A percentile compares a stretch with the other conserved stretches of the same genome.
Evolutionary conservation across 73 alveolate genomes (phyloP).

Genomic region (Tetrahymena malaccensis): DNA sequence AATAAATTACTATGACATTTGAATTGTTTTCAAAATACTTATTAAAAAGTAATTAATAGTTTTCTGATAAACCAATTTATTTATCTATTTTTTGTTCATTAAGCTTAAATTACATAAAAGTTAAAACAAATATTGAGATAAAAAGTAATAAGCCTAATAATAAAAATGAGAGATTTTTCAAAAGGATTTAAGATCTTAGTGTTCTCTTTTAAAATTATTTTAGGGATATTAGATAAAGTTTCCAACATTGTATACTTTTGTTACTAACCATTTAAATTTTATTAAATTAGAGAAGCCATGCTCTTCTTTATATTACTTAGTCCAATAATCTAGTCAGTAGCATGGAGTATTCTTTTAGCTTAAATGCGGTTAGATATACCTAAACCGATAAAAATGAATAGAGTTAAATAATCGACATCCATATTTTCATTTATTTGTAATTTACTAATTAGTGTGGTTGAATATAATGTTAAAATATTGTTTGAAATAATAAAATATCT

Average conservation of each 20-base stretch:
- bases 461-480: not conserved
- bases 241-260: not conserved
- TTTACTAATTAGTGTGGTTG: not conserved
- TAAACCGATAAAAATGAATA: not conserved
- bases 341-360: not conserved
- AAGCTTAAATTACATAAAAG: not conserved
- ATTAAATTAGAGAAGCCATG: not conserved
- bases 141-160: not conserved
- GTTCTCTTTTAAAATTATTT: not conserved
- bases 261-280: not conserved
- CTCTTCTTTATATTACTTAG: not conserved
- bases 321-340: not conserved
- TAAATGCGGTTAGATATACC: not conserved
- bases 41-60: too few species aligned
- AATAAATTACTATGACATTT: too few species aligned
- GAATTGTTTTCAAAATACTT: too few species aligned
- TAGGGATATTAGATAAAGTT: not conserved
- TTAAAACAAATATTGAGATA: not conserved
- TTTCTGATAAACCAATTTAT: not conserved
- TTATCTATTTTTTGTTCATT: not conserved
- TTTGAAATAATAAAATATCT: not conserved
- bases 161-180: not conserved
- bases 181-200: not conserved
- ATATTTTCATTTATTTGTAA: not conserved
- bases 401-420: not conserved